Conservation (phyloP, 2,329 filamentous ascomycete species). For the Fusarium beomiforme region DNA sequence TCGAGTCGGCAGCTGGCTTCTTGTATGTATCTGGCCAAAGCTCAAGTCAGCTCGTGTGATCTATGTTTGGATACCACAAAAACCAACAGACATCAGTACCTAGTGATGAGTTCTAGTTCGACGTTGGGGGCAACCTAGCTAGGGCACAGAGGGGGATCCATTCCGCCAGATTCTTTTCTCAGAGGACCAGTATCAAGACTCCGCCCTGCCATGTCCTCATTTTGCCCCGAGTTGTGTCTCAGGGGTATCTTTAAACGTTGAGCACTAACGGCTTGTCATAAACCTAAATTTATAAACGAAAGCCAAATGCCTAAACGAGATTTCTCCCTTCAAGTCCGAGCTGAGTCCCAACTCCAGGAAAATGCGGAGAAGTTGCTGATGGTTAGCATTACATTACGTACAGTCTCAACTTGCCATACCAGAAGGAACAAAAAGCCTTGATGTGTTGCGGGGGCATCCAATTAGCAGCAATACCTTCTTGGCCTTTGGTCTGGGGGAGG, state of each 20-base stretch:
- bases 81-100: neutral
- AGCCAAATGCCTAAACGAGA: neutral
- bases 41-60: slow-evolving; percentile 8
- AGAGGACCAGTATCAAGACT: neutral
- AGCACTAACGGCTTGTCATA: neutral
- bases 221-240: neutral
- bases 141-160: neutral
- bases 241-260: neutral
- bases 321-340: slow-evolving; percentile 2
- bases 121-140: neutral
- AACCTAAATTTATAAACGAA: neutral
- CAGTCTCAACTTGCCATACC: neutral
- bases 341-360: slow-evolving; percentile 13
- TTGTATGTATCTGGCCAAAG: neutral
- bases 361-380: slow-evolving; percentile 29
- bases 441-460: slow-evolving; percentile 24
- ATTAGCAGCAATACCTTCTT: slow-evolving; percentile 22
- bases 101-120: slow-evolving; percentile 1
- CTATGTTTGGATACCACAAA: neutral
- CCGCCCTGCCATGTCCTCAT: neutral
- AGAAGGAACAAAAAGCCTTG: slow-evolving; percentile 19
- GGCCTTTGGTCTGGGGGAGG: slow-evolving; percentile 36
- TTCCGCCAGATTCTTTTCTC: neutral
- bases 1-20: neutral
- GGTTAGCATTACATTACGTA: slow-evolving; percentile 33